Percentiles rank a stretch among this genome's conserved stretches.
These are phyloP conservation scores for Metschnikowia henanensis DNA, from an alignment of 805 yeast species.

Conservation along the genomic window DNA sequence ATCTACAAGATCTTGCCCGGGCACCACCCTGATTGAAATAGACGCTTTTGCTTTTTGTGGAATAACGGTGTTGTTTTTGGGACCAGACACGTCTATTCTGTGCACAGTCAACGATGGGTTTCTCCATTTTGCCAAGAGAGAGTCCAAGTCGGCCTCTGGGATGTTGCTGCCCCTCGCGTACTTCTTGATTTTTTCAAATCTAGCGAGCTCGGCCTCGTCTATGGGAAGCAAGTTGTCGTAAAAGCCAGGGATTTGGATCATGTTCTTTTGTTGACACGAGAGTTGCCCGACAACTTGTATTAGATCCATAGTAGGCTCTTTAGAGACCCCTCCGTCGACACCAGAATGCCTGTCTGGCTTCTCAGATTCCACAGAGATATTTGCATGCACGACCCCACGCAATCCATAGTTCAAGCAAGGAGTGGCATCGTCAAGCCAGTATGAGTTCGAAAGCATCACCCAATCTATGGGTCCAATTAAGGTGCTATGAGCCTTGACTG, in stretches of 20 bases:
- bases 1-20: conserved; percentile 70
- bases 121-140: conserved; percentile 81
- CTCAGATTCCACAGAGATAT: conserved; percentile 68
- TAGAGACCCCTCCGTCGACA: conserved; percentile 88
- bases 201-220: conserved; percentile 53
- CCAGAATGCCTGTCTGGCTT: conserved; percentile 94
- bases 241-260: conserved; percentile 66
- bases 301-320: conserved; percentile 89
- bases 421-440: conserved; percentile 86
- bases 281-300: conserved; percentile 68
- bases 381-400: conserved; percentile 84
- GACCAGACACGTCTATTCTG: conserved; percentile 83
- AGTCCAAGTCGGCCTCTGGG: conserved; percentile 37
- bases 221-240: conserved; percentile 65
- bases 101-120: conserved; percentile 89
- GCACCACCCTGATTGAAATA: conserved; percentile 83
- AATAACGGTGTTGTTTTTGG: conserved; percentile 85
- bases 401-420: conserved; percentile 96
- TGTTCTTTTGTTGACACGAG: conserved; percentile 42
- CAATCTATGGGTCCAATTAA: conserved; percentile 79
- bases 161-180: conserved; percentile 31
- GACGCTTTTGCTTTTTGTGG: conserved; percentile 79
- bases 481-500: conserved; percentile 50
- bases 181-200: conserved; percentile 59
- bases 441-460: conserved; percentile 86